These are phyloP conservation scores for Malus hybrid DNA, from an alignment of 331 rosid genomes.

Conservation along the genomic window DNA sequence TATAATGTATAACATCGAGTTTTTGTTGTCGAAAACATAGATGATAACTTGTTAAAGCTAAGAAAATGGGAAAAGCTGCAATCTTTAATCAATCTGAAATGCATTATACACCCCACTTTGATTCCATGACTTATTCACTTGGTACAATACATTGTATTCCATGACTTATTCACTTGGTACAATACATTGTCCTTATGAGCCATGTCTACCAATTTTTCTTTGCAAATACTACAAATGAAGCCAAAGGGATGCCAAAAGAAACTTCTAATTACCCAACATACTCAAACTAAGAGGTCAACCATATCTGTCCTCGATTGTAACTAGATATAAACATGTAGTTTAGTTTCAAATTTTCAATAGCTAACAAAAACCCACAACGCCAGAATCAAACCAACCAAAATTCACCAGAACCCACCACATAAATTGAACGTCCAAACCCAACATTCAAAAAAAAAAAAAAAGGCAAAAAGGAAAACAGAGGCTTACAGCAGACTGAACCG, in stretches of 20 bases:
- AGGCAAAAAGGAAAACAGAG: not conserved
- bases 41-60: no score
- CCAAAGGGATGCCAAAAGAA: not conserved
- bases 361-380: not conserved
- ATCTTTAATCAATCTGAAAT: not conserved
- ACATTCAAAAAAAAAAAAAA: not conserved
- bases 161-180: not conserved
- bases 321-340: not conserved
- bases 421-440: not conserved
- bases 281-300: not conserved
- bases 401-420: not conserved
- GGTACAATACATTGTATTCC: not conserved
- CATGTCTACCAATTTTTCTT: not conserved
- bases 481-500: conserved; percentile 47
- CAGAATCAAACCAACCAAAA: not conserved
- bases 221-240: not conserved
- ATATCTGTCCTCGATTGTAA: not conserved
- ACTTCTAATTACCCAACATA: not conserved
- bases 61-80: not conserved
- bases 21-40: no score
- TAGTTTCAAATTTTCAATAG: not conserved
- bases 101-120: not conserved
- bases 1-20: not conserved
- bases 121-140: not conserved
- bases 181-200: not conserved